Evolutionary conservation across 768 basidiomycete species (phyloP).

Genomic region (Trametes gibbosa): DNA sequence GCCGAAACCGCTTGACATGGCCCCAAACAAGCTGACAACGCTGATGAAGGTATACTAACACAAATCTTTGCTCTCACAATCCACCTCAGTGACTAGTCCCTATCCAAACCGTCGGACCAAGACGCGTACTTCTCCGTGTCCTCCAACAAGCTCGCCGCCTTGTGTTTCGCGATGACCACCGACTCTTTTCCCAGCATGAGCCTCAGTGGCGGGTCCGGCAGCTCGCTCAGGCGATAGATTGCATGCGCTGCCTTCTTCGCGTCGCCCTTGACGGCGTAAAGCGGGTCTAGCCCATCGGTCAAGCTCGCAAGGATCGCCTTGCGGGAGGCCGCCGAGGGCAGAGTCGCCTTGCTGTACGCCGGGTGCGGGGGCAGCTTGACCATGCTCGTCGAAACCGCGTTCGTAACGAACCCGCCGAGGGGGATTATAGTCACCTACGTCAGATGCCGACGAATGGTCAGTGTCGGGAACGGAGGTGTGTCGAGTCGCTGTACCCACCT

Average conservation of each 20-base stretch:
- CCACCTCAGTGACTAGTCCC: no score
- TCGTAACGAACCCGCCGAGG: slow-evolving; percentile 15
- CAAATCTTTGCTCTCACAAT: no score
- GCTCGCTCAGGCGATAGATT: slow-evolving; percentile 17
- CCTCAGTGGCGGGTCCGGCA: slow-evolving; percentile 16
- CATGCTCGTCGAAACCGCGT: background rate
- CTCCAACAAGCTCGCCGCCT: background rate
- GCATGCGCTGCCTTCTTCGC: slow-evolving; percentile 15
- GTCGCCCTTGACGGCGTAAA: slow-evolving; percentile 12
- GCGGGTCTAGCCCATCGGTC: background rate
- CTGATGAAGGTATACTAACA: no score
- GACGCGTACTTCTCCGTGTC: slow-evolving; percentile 16
- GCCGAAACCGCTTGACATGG: no score
- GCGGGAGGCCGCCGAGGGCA: background rate
- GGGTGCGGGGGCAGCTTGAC: slow-evolving; percentile 2
- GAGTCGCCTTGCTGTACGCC: slow-evolving; percentile 12
- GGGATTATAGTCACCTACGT: slow-evolving; percentile 17
- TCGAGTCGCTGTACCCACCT: slow-evolving; percentile 20
- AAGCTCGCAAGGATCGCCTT: background rate
- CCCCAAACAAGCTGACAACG: no score
- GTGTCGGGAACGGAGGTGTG: background rate
- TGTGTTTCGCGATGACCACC: background rate
- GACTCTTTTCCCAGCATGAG: slow-evolving; percentile 11
- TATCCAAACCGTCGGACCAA: slow-evolving; percentile 9
- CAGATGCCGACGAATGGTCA: no score